Base-by-base conservation (phyloP, 345 rosid species). In the Clausena lansium region DNA sequence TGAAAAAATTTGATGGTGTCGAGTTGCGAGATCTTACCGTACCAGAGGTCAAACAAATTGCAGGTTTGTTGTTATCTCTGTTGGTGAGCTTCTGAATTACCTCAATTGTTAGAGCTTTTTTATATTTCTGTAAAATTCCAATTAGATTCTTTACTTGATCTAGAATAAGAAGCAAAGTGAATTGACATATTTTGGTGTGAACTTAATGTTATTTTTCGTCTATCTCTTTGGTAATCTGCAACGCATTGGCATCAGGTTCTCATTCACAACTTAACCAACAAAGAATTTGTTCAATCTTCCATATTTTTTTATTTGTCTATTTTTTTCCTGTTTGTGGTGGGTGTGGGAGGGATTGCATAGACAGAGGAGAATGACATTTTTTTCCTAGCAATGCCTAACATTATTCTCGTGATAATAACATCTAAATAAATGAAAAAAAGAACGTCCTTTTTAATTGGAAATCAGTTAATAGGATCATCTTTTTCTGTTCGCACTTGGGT, bases 11-110 rank as follows among this genome's bases (percentile, higher is more conserved):
- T 74, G 98, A 93, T 78, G 98, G 98, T 69, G 33, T 74, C 22
- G 92, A 85, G 85, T 84, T 83, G 76, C 88, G 98, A 75, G 80
- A 88, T 66, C 88, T 95, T 68, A 93, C 95, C 13, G 83, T 92
- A 81, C 81, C 98, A 45, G 98, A 95, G 88, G 82, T 95, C 81
- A 95, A 95, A 86, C 98, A 93, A 89, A 95, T 95, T 82, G 94
- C 98, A 86, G 98, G 98, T 92, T 79, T 33, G 22, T 66, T 58
- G 32, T 67, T 50, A 45, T 33, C 38, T 76, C 54, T 41, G 13
- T 2, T 0, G 45, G 63, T 54, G 65, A 81, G 45, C 24, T 32
- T 7, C 3, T 2, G 4, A 38, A 50, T 25, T 41, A 67, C 32
- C 15, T 7, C 57, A 19, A 54, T 27, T 63, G 52, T 63, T 54